Evolutionary conservation across 73 alveolate species (phyloP).

Genomic region (Paramecium caudatum): DNA sequence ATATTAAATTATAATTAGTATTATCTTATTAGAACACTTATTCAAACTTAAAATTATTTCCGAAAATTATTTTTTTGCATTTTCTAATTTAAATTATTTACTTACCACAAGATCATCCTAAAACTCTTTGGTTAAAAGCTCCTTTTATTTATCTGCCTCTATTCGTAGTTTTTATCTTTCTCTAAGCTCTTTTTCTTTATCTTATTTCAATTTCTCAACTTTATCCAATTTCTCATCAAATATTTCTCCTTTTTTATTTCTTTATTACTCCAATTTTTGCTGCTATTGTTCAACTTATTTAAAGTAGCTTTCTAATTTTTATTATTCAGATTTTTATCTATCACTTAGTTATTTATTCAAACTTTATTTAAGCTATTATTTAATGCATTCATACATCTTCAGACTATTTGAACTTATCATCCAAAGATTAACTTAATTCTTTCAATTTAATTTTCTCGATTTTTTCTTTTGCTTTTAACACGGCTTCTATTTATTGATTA

Average conservation of each 20-base stretch:
- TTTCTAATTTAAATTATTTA: not conserved
- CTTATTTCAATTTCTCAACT: slow-evolving; percentile 28
- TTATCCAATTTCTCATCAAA: slow-evolving; percentile 32
- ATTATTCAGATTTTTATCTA: slow-evolving; percentile 15
- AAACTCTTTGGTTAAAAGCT: not conserved
- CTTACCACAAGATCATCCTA: slow-evolving; percentile 27
- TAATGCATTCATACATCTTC: not conserved
- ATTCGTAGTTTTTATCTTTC: slow-evolving; percentile 19
- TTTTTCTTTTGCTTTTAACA: not conserved
- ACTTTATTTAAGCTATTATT: not conserved
- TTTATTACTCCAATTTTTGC: not conserved
- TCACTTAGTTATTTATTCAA: slow-evolving; percentile 6
- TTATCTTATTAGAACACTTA: not conserved
- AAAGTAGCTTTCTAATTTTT: not conserved
- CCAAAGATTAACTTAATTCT: slow-evolving; percentile 26
- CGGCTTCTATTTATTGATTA: slow-evolving; percentile 5
- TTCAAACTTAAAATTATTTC: not conserved
- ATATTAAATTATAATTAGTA: not conserved
- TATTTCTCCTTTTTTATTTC: slow-evolving; percentile 37
- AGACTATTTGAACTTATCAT: slow-evolving; percentile 1
- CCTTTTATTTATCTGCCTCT: slow-evolving; percentile 39
- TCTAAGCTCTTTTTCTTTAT: slow-evolving; percentile 24
- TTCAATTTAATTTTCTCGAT: not conserved
- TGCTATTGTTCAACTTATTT: slow-evolving; percentile 24
- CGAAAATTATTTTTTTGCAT: not conserved